Conservation (phyloP, 1,284 basidiomycete genomes). For the Tilletia horrida region DNA sequence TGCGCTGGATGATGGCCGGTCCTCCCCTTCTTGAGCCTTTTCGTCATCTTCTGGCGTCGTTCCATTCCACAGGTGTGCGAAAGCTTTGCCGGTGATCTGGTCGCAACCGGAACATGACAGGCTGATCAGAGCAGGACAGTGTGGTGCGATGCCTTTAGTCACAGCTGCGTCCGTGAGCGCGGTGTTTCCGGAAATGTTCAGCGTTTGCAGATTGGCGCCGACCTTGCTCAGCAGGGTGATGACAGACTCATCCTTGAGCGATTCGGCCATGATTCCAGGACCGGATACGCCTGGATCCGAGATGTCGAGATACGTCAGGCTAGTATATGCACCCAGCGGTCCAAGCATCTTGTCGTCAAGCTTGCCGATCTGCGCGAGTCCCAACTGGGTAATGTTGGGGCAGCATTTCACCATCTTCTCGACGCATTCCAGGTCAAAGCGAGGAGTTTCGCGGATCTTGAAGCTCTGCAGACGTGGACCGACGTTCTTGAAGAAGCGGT, state of each 20-base stretch:
- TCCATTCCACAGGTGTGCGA: conserved; percentile 31
- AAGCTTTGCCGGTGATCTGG: conserved; percentile 58
- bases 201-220: conserved; percentile 61
- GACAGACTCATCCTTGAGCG: conserved; percentile 64
- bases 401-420: conserved; percentile 66
- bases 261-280: conserved; percentile 53
- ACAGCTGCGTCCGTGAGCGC: conserved; percentile 65
- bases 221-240: conserved; percentile 62
- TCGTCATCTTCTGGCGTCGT: neutral
- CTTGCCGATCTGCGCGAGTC: conserved; percentile 74
- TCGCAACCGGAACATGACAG: conserved; percentile 65
- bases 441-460: conserved; percentile 72
- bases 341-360: conserved; percentile 48
- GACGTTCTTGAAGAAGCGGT: conserved; percentile 68
- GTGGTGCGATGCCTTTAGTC: conserved; percentile 63
- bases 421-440: conserved; percentile 75
- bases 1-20: conserved; percentile 1
- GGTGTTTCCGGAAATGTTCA: conserved; percentile 67
- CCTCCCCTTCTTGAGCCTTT: neutral
- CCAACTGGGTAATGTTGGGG: conserved; percentile 66
- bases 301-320: conserved; percentile 64
- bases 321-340: conserved; percentile 55
- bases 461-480: conserved; percentile 67
- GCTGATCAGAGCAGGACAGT: conserved; percentile 61
- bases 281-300: conserved; percentile 60